These are phyloP conservation scores for Falciphora oryzae DNA, from an alignment of 2,329 filamentous ascomycete genomes.

Conservation along the genomic window DNA sequence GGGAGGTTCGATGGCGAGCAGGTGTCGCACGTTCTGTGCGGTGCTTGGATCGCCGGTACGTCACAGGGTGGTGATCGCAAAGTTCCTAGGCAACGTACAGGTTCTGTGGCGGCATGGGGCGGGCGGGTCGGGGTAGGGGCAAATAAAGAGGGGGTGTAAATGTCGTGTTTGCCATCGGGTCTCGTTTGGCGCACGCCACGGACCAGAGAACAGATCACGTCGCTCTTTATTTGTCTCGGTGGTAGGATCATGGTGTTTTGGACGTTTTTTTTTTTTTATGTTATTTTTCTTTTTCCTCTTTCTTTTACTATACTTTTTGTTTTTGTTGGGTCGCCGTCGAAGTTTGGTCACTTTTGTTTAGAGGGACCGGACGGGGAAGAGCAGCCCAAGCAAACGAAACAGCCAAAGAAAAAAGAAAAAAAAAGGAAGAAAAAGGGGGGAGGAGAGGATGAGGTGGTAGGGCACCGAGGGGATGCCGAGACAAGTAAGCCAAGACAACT, in stretches of 20 bases:
- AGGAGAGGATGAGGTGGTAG: background rate
- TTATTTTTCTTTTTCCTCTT: background rate
- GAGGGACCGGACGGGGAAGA: background rate
- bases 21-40: background rate
- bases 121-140: background rate
- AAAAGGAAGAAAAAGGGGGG: background rate
- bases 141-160: background rate
- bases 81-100: background rate
- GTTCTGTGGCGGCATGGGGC: background rate
- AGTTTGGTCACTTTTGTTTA: background rate
- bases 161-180: background rate
- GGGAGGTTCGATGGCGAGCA: background rate
- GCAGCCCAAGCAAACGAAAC: background rate
- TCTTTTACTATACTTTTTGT: background rate
- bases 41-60: background rate
- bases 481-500: background rate
- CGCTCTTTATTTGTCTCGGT: background rate
- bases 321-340: background rate
- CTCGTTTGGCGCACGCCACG: background rate
- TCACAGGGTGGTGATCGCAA: background rate
- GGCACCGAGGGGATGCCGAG: background rate
- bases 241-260: constrained; percentile 4
- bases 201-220: background rate
- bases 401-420: background rate
- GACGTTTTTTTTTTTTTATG: constrained; percentile 11